phyloP scores from a whole-genome alignment of 148 eudicot species.

The Spergularia bocconei region DNA sequence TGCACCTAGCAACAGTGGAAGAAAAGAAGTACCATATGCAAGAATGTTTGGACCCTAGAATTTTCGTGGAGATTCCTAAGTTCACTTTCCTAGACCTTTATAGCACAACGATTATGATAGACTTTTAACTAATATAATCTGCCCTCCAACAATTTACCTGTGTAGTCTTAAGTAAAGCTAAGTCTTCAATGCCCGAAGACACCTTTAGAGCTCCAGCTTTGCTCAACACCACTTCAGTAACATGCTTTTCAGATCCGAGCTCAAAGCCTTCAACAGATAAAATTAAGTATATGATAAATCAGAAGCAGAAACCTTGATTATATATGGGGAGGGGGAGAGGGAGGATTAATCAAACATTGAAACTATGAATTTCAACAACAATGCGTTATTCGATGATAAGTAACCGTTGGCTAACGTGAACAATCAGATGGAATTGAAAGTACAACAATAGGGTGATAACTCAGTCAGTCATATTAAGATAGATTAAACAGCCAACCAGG shows the following conservation, averaged over 20 bases:
- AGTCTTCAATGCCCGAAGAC: slow-evolving; percentile 72
- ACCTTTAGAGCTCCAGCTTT: slow-evolving; percentile 63
- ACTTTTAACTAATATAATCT: not conserved
- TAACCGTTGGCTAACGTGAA: not conserved
- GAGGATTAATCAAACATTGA: too few relatives aligned
- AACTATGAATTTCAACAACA: not conserved
- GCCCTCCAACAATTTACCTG: slow-evolving; percentile 37
- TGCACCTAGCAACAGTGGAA: not conserved
- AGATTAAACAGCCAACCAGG: too few relatives aligned
- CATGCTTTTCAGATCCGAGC: slow-evolving; percentile 94
- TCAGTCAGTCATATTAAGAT: too few relatives aligned
- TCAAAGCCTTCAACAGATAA: slow-evolving; percentile 62
- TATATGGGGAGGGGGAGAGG: too few relatives aligned
- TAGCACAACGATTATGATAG: not conserved
- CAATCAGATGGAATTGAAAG: not conserved
- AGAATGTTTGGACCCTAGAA: not conserved
- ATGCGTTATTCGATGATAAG: not conserved
- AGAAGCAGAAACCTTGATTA: not conserved
- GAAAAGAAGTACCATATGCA: not conserved
- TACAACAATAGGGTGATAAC: not conserved
- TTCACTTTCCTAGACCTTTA: not conserved
- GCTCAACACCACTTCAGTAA: slow-evolving; percentile 63
- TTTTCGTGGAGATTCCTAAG: not conserved
- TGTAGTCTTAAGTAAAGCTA: slow-evolving; percentile 85
- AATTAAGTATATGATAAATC: not conserved